Evolutionary conservation across 805 yeast genomes (phyloP).

Genomic region (Dipodascus geniculatus): DNA sequence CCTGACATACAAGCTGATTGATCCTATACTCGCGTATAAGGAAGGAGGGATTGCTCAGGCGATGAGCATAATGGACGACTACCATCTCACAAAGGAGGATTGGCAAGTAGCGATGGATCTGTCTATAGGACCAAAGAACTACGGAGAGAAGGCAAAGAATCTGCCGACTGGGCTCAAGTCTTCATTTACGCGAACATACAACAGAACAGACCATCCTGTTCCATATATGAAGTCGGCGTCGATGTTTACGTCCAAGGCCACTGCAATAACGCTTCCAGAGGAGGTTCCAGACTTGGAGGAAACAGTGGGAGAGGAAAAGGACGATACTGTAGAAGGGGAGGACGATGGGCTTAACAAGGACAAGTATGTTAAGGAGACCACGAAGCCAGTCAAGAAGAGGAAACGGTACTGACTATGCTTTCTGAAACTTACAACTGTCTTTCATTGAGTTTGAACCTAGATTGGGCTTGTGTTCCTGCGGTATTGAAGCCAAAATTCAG

Average conservation of each 20-base stretch:
- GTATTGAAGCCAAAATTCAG: no score
- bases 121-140: conserved; percentile 47
- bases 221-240: conserved; percentile 52
- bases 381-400: conserved; percentile 21
- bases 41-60: conserved; percentile 55
- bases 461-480: no score
- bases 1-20: conserved; percentile 43
- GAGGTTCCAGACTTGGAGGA: conserved; percentile 56
- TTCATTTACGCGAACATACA: conserved; percentile 79
- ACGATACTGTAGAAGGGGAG: conserved; percentile 30
- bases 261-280: conserved; percentile 9
- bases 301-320: conserved; percentile 35
- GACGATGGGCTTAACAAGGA: conserved; percentile 46
- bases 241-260: conserved; percentile 27
- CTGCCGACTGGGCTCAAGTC: conserved; percentile 71
- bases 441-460: no score
- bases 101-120: conserved; percentile 84
- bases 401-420: no score
- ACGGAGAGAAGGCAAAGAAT: conserved; percentile 40
- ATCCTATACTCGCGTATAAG: conserved; percentile 45
- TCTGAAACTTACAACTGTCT: no score
- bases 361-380: conserved; percentile 44
- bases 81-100: conserved; percentile 80
- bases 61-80: conserved; percentile 64
- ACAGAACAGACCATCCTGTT: conserved; percentile 64